Evolutionary conservation across 345 rosid species (phyloP), one percentile per base, ranked within the genome.

Genomic region (Jatropha curcas): DNA sequence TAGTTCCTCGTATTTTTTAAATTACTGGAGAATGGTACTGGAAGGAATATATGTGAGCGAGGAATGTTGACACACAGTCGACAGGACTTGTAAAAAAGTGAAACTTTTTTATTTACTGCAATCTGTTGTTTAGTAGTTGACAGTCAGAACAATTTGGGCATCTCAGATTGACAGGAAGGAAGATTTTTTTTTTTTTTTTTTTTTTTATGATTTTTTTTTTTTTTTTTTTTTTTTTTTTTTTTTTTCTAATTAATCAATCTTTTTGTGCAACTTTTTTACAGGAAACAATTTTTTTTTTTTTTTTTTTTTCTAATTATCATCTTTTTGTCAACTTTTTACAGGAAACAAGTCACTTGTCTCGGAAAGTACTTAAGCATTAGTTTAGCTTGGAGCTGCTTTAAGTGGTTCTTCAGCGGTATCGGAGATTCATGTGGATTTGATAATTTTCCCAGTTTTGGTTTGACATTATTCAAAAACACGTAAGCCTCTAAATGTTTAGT

Each of bases 391-490:
- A 92, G 98, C 80, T 90, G 93, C 84, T 94, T 94, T 86, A 94
- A 94, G 82, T 94, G 98, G 97, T 94, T 92, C 83, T 92, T 94
- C 82, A 92, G 98, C 74, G 98, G 98, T 67, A 57, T 90, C 59
- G 98, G 96, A 43, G 94, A 94, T 84, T 79, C 94, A 1, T 94
- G 98, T 76, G 97, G 97, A 62, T 94, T 94, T 84, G 98, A 94
- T 81, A 88, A 92, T 80, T 89, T 94, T 64, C 98, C 98, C 65
- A 89, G 82, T 76, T 87, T 94, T 83, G 98, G 97, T 46, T 82
- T 94, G 87, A 76, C 81, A 13, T 83, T 94, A 28, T 94, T 79
- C 83, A 92, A 85, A 81, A 94, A 87, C 84, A 86, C 97, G 97
- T 94, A 82, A 84, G 92, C 58, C 65, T 76, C 67, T 45, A 61